Base-by-base conservation (phyloP, 2,329 filamentous ascomycete genomes). In the Hypoxylon sp. region DNA sequence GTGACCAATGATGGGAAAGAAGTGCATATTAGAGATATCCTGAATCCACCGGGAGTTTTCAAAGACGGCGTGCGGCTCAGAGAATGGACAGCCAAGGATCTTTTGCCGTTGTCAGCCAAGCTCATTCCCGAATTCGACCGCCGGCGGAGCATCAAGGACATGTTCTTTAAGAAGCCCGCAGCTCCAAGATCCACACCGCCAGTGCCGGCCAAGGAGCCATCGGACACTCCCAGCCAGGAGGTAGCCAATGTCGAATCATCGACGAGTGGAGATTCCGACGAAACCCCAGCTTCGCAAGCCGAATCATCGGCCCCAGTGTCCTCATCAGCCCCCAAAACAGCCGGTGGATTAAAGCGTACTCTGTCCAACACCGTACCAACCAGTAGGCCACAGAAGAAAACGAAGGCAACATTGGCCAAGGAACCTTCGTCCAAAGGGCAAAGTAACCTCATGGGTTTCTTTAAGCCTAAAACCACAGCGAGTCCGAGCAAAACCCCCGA, bases 71-170 rank as follows among this genome's bases (percentile, higher is more conserved):
- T 86, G 53, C 87, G 92, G 11, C 80, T 89, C 65, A 84, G 87
- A 62, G 88, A 92, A 14, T 94, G 92, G 85, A 85, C 84, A 10
- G 75, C 83, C 2, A 91, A 89, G 72, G 88, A 93, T 72, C 80
- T 92, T 0, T 85, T 95, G 10, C 87, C 91, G 2, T 84, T 92
- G 60, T 98, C 94, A 21, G 94, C 91, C 0, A 93, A 89, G 76
- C 84, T 97, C 9, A 91, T 98, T 61, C 91, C 93, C 1, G 94
- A 98, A 73, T 98, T 98, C 73, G 89, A 94, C 75, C 90, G 91
- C 65, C 89, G 96, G 19, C 88, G 89, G 71, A 97, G 84, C 76
- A 98, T 99, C 75, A 93, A 91, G 73, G 94, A 97, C 75, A 98
- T 99, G 96, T 98, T 98, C 77, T 84, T 84, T 65, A 89, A 86